These are phyloP conservation scores for Mycena capillaripes DNA, from an alignment of 768 basidiomycete species.

Conservation along the genomic window DNA sequence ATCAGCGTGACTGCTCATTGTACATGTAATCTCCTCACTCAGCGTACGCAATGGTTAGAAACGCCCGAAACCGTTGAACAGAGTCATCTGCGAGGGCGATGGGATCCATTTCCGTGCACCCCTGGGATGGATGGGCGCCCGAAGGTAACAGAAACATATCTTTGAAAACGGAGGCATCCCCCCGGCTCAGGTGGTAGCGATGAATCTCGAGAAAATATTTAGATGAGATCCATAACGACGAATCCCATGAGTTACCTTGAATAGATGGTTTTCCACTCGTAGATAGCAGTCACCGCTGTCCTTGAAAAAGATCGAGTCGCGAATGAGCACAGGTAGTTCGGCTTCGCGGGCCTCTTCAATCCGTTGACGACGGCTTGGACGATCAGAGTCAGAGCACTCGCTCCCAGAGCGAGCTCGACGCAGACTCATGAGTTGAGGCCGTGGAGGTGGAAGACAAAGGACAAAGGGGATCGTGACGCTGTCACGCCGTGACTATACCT, in stretches of 20 bases:
- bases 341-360: background rate
- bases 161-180: background rate
- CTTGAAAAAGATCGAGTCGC: background rate
- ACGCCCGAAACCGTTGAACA: background rate
- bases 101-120: background rate
- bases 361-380: too few relatives aligned
- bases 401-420: too few relatives aligned
- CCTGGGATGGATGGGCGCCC: background rate
- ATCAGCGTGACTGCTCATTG: background rate
- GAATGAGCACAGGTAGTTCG: background rate
- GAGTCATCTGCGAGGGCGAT: background rate
- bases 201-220: background rate
- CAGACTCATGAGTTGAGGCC: too few relatives aligned
- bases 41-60: background rate
- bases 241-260: background rate
- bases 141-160: constrained; percentile 12
- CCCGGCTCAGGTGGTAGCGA: background rate
- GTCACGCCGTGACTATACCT: too few relatives aligned
- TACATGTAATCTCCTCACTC: background rate
- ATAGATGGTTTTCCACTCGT: background rate
- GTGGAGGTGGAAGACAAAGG: too few relatives aligned
- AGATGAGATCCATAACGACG: background rate
- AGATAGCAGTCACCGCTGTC: constrained; percentile 6
- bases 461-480: too few relatives aligned
- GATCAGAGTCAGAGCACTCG: too few relatives aligned